A percentile compares a stretch with the other conserved stretches of the same genome.
These are phyloP conservation scores for Aspergillus fischeri DNA, from an alignment of 2,329 filamentous ascomycete genomes.

Conservation along the genomic window DNA sequence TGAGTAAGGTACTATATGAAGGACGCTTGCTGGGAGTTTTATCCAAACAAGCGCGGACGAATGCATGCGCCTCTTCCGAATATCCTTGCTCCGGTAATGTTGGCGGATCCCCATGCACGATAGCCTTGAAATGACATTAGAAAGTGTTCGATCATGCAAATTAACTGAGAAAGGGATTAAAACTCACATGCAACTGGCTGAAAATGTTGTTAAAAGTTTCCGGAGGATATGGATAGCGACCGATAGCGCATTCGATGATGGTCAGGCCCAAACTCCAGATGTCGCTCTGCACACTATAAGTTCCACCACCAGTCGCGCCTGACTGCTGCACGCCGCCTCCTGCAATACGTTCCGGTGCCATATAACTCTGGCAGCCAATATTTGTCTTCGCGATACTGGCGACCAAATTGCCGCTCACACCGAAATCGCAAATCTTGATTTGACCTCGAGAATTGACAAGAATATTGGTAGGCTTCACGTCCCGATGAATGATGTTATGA, in stretches of 20 bases:
- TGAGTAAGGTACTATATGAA: slow-evolving; percentile 84
- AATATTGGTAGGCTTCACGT: slow-evolving; percentile 99
- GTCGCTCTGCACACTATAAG: slow-evolving; percentile 96
- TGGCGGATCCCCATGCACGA: slow-evolving; percentile 94
- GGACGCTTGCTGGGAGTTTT: slow-evolving; percentile 89
- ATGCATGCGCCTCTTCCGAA: slow-evolving; percentile 75
- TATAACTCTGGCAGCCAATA: slow-evolving; percentile 98
- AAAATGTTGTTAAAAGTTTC: slow-evolving; percentile 99
- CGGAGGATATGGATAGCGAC: slow-evolving; percentile 90
- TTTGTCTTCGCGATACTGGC: slow-evolving; percentile 98
- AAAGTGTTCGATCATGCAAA: neutral
- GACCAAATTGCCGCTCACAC: slow-evolving; percentile 92
- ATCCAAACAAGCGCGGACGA: slow-evolving; percentile 84
- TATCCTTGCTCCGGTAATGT: slow-evolving; percentile 75
- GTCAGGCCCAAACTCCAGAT: slow-evolving; percentile 95
- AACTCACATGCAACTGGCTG: slow-evolving; percentile 87
- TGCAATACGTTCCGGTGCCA: slow-evolving; percentile 94
- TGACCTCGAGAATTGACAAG: slow-evolving; percentile 84
- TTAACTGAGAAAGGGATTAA: neutral
- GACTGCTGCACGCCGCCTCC: slow-evolving; percentile 73
- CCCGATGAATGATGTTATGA: slow-evolving; percentile 97
- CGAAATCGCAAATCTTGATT: slow-evolving; percentile 98
- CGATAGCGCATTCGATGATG: slow-evolving; percentile 93
- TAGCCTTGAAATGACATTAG: slow-evolving; percentile 60
- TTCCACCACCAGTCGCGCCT: slow-evolving; percentile 68